These are phyloP conservation scores for Paecilomyces fulvus DNA, from an alignment of 2,329 filamentous ascomycete genomes.

Conservation along the genomic window DNA sequence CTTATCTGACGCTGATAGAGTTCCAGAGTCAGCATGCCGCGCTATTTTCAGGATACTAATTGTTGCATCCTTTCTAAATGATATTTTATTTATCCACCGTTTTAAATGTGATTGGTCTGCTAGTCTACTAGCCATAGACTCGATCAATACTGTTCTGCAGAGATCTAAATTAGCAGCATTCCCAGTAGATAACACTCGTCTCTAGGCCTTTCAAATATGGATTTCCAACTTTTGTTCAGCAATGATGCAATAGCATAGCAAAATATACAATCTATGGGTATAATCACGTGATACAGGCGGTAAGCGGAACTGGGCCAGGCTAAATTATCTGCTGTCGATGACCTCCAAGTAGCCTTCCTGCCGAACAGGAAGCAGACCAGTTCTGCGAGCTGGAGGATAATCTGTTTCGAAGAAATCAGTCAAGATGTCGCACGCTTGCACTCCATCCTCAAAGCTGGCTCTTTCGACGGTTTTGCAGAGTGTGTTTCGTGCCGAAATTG, in stretches of 20 bases:
- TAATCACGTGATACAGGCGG: background rate
- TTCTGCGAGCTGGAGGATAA: background rate
- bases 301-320: background rate
- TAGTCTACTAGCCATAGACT: background rate
- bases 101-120: too few relatives aligned
- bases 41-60: too few relatives aligned
- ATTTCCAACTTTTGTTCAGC: background rate
- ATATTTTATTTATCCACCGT: too few relatives aligned
- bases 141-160: background rate
- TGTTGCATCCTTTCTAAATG: too few relatives aligned
- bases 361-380: background rate
- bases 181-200: background rate
- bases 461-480: slow-evolving; percentile 17
- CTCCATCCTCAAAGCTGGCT: slow-evolving; percentile 16
- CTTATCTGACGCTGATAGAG: too few relatives aligned
- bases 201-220: background rate
- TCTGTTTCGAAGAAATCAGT: background rate
- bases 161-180: background rate
- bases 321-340: background rate
- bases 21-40: too few relatives aligned
- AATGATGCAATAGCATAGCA: background rate
- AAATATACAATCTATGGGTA: background rate
- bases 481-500: slow-evolving; percentile 16
- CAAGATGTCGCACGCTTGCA: slow-evolving; percentile 15
- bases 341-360: background rate